Conservation (phyloP, 495 filamentous ascomycete species). For the Aspergillus funiculosus region DNA sequence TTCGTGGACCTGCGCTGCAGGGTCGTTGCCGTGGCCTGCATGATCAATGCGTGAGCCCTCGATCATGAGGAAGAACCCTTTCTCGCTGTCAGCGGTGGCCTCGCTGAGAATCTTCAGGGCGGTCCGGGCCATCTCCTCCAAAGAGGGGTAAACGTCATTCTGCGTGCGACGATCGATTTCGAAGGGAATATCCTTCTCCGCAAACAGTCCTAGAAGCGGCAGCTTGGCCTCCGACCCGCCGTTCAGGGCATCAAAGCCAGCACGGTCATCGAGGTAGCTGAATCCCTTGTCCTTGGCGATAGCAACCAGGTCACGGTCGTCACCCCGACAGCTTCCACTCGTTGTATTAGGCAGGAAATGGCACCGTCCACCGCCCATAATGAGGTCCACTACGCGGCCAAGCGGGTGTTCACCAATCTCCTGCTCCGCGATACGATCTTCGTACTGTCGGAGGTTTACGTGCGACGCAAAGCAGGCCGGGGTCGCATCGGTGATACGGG, state of each 20-base stretch:
- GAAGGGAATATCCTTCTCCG: conserved; percentile 75
- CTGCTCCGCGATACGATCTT: conserved; percentile 88
- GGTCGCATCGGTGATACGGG: conserved; percentile 93
- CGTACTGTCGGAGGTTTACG: conserved; percentile 68
- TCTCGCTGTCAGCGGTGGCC: conserved; percentile 78
- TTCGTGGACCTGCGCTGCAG: conserved; percentile 90
- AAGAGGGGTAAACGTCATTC: conserved; percentile 74
- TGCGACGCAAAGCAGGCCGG: conserved; percentile 93
- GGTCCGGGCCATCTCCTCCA: conserved; percentile 85
- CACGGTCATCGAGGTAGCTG: conserved; percentile 64
- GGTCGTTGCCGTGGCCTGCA: conserved; percentile 91
- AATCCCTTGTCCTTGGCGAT: conserved; percentile 72
- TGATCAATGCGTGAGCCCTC: conserved; percentile 96
- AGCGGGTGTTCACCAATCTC: conserved; percentile 82
- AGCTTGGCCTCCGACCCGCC: conserved; percentile 67
- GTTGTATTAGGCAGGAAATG: conserved; percentile 83
- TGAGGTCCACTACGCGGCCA: conserved; percentile 80
- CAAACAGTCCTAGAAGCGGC: conserved; percentile 83
- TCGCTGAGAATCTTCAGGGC: conserved; percentile 71
- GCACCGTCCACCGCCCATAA: conserved; percentile 88
- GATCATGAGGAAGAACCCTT: conserved; percentile 98
- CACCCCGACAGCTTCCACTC: conserved; percentile 67
- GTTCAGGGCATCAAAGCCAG: conserved; percentile 71
- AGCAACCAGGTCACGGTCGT: conserved; percentile 62
- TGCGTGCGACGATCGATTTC: conserved; percentile 81